Percentiles rank a stretch among this genome's conserved stretches.
Conservation (phyloP, 768 basidiomycete species). For the Pleurotus pulmonarius region DNA sequence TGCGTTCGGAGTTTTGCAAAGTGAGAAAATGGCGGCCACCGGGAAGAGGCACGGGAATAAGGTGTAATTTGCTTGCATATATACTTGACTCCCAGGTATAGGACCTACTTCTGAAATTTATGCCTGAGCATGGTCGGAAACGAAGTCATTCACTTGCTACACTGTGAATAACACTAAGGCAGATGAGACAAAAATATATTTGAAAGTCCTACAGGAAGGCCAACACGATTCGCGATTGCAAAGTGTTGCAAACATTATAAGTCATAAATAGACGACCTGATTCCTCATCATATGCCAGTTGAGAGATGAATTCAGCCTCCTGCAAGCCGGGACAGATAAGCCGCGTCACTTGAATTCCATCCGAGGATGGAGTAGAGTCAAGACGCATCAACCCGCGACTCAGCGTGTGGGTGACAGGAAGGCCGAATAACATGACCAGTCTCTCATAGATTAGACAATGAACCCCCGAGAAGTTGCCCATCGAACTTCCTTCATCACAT, state of each 20-base stretch:
- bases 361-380: neutral
- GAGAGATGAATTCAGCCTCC: neutral
- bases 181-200: no score
- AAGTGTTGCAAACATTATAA: neutral
- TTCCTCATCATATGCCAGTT: neutral
- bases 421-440: neutral
- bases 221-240: neutral
- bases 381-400: neutral
- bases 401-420: neutral
- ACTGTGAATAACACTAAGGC: no score
- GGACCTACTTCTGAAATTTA: no score
- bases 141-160: no score
- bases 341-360: neutral
- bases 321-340: neutral
- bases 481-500: neutral
- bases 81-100: neutral
- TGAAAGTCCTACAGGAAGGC: neutral
- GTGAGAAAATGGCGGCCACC: neutral
- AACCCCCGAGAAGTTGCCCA: neutral
- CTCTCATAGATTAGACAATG: no score
- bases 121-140: no score
- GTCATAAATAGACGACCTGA: neutral
- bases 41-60: neutral
- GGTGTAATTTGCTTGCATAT: neutral
- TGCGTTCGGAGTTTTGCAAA: neutral